Conservation (phyloP, 176 grass and related monocot species). For the Canna indica region DNA sequence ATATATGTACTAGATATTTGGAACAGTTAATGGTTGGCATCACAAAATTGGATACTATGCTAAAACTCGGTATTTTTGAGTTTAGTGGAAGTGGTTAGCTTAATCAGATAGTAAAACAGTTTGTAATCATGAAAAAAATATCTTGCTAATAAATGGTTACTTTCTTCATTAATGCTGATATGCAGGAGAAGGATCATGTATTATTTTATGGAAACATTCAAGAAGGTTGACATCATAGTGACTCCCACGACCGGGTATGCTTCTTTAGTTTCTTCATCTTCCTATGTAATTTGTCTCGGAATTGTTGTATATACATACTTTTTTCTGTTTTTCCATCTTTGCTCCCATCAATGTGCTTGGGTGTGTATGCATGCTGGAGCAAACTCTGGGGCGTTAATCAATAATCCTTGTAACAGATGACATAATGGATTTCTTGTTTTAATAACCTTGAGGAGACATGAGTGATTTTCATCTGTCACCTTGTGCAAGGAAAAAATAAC, state of each 20-base stretch:
- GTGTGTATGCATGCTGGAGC: not conserved
- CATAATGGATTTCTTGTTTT: not conserved
- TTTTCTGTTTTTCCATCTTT: not conserved
- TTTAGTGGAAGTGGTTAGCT: too few species aligned
- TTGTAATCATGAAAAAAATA: not conserved
- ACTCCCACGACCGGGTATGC: slow-evolving; percentile 91
- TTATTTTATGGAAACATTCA: slow-evolving; percentile 92
- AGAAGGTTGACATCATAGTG: slow-evolving; percentile 90
- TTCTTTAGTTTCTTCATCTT: not conserved
- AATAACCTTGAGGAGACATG: not conserved
- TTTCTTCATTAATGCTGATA: not conserved
- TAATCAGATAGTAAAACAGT: too few species aligned
- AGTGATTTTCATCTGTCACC: too few species aligned
- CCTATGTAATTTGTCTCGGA: slow-evolving; percentile 6
- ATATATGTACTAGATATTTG: too few species aligned
- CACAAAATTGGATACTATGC: too few species aligned
- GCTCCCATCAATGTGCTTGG: not conserved
- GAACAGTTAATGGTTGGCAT: too few species aligned
- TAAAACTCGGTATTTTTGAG: too few species aligned
- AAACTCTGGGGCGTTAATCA: not conserved
- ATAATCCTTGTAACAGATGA: not conserved
- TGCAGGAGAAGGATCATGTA: slow-evolving; percentile 97
- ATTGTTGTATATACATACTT: not conserved
- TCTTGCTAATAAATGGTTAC: not conserved
- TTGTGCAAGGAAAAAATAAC: too few species aligned